phyloP scores from a whole-genome alignment of 805 yeast genomes.

The Phaffomyces opuntiae region DNA sequence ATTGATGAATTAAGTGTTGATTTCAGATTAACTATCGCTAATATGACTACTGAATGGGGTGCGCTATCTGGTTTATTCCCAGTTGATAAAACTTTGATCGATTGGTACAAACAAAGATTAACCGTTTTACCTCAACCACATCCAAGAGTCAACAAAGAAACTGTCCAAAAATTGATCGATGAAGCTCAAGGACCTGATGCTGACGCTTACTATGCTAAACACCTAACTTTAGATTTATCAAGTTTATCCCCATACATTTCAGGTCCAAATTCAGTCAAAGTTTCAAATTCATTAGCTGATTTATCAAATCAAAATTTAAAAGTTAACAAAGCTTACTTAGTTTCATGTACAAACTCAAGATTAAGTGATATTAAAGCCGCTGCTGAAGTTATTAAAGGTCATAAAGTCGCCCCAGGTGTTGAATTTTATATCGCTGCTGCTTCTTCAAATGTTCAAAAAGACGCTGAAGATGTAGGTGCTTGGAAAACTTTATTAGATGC shows the following conservation, averaged over 20 bases:
- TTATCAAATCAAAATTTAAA: slow-evolving; percentile 66
- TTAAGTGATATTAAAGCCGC: slow-evolving; percentile 91
- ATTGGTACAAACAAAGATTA: slow-evolving; percentile 70
- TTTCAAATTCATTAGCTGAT: slow-evolving; percentile 71
- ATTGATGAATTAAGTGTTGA: slow-evolving; percentile 65
- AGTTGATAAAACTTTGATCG: slow-evolving; percentile 70
- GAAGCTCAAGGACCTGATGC: slow-evolving; percentile 47
- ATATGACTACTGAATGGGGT: slow-evolving; percentile 99
- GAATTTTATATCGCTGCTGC: slow-evolving; percentile 98
- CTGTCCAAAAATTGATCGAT: slow-evolving; percentile 46
- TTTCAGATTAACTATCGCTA: slow-evolving; percentile 86
- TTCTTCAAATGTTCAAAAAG: slow-evolving; percentile 84
- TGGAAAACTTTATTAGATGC: slow-evolving; percentile 88
- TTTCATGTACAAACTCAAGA: slow-evolving; percentile 96
- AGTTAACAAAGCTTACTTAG: slow-evolving; percentile 91
- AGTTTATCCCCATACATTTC: slow-evolving; percentile 84
- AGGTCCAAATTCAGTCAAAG: slow-evolving; percentile 96
- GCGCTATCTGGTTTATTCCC: slow-evolving; percentile 96
- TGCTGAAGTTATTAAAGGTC: slow-evolving; percentile 74
- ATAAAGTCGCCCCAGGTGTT: slow-evolving; percentile 80
- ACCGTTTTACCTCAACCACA: slow-evolving; percentile 57
- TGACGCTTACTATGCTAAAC: slow-evolving; percentile 86
- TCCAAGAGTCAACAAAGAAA: slow-evolving; percentile 66
- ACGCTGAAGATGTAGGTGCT: slow-evolving; percentile 86
- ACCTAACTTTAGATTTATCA: slow-evolving; percentile 69